phyloP scores from a whole-genome alignment of 805 yeast genomes.

The Saturnispora sanitii region DNA sequence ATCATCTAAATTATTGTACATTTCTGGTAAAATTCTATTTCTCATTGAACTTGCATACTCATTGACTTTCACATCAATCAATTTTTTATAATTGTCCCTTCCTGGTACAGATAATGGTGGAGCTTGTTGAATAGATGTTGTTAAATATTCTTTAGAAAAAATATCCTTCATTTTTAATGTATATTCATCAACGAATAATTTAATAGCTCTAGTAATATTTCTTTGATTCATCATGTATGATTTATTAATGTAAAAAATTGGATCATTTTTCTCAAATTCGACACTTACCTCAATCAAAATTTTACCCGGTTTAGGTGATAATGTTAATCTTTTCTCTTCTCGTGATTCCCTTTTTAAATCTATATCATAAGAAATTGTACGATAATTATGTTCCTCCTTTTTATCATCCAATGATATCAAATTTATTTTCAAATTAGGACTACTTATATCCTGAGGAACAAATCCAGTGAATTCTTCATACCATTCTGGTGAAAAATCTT shows the following conservation, averaged over 20 bases:
- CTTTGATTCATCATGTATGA: conserved; percentile 58
- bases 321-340: conserved; percentile 14
- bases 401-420: conserved; percentile 18
- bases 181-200: conserved; percentile 65
- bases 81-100: conserved; percentile 12
- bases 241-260: conserved; percentile 70
- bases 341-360: conserved; percentile 5
- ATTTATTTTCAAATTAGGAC: conserved; percentile 5
- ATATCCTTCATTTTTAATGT: conserved; percentile 45
- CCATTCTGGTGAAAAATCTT: conserved; percentile 68
- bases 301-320: conserved; percentile 39
- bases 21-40: conserved; percentile 16
- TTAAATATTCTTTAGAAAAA: conserved; percentile 27
- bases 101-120: conserved; percentile 8
- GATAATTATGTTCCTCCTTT: conserved; percentile 9
- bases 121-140: conserved; percentile 17
- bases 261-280: conserved; percentile 74
- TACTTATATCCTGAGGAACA: conserved; percentile 9
- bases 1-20: conserved; percentile 25
- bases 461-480: conserved; percentile 68
- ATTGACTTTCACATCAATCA: conserved; percentile 20
- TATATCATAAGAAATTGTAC: conserved; percentile 10
- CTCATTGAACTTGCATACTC: conserved; percentile 19
- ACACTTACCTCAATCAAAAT: conserved; percentile 58
- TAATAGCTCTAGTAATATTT: conserved; percentile 56